These are phyloP conservation scores for Nigrospora osmanthi DNA, from an alignment of 2,329 filamentous ascomycete genomes.

Conservation along the genomic window DNA sequence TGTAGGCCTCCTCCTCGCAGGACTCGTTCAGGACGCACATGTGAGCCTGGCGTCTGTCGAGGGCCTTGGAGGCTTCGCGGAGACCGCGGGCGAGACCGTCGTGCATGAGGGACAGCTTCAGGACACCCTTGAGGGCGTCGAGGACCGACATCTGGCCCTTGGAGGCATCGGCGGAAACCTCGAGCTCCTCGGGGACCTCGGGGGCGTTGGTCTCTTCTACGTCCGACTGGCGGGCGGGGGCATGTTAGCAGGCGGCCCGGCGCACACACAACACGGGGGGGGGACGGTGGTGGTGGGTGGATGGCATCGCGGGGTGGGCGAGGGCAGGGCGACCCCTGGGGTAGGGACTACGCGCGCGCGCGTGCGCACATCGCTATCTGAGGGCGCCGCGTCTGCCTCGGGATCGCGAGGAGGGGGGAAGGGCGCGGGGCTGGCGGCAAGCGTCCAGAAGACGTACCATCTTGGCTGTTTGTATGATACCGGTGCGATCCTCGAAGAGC, in stretches of 20 bases:
- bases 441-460: conserved; percentile 44
- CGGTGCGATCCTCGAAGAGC: conserved; percentile 64
- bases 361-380: too few relatives aligned
- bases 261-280: too few relatives aligned
- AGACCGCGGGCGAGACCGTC: conserved; percentile 98
- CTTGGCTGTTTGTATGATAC: conserved; percentile 44
- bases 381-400: too few relatives aligned
- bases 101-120: conserved; percentile 99
- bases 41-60: conserved; percentile 97
- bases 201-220: conserved; percentile 97
- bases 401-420: too few relatives aligned
- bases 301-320: neutral
- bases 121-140: conserved; percentile 96
- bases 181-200: conserved; percentile 82
- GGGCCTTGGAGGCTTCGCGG: conserved; percentile 96
- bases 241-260: neutral
- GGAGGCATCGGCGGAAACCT: conserved; percentile 84
- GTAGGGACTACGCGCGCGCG: too few relatives aligned
- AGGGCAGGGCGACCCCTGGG: too few relatives aligned
- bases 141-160: conserved; percentile 96
- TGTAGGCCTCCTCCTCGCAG: conserved; percentile 99
- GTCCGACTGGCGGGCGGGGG: conserved; percentile 67
- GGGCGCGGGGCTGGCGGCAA: too few relatives aligned
- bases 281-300: too few relatives aligned
- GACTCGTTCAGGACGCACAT: conserved; percentile 99